Evolutionary conservation across 2,329 filamentous ascomycete species (phyloP).

Genomic region (Diplodia seriata): DNA sequence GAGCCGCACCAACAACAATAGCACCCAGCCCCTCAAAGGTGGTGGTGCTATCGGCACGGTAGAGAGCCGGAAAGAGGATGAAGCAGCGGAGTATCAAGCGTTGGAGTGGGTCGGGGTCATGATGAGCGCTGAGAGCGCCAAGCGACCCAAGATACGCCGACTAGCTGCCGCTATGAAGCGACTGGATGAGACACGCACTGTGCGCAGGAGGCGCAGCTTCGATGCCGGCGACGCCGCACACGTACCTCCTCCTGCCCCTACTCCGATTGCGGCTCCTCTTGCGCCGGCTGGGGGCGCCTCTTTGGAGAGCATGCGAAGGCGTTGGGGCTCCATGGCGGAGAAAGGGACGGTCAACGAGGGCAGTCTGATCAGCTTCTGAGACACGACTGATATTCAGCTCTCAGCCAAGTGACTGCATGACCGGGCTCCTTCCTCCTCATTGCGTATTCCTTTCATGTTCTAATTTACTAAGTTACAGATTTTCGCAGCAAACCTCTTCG

Average conservation of each 20-base stretch:
- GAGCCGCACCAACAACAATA: conserved; percentile 14
- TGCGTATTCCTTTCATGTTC: conserved; percentile 6
- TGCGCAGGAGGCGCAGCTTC: conserved; percentile 43
- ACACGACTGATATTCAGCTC: background rate
- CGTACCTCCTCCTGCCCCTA: conserved; percentile 13
- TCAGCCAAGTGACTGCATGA: background rate
- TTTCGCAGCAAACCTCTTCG: background rate
- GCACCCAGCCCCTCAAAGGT: conserved; percentile 14
- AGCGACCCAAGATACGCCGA: conserved; percentile 45
- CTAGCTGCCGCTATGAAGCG: conserved; percentile 40
- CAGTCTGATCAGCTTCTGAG: conserved; percentile 30
- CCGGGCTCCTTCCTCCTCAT: background rate
- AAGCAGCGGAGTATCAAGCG: conserved; percentile 44
- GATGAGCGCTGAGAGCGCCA: conserved; percentile 43
- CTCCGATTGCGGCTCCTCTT: conserved; percentile 10
- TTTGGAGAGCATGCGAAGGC: background rate
- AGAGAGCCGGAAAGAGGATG: conserved; percentile 41
- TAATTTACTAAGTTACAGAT: conserved; percentile 9
- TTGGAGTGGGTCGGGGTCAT: conserved; percentile 48
- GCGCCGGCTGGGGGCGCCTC: background rate
- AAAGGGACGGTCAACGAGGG: conserved; percentile 16
- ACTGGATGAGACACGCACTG: conserved; percentile 42
- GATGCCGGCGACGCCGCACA: conserved; percentile 36
- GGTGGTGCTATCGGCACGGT: conserved; percentile 1
- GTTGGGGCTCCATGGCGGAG: conserved; percentile 18